Evolutionary conservation across 306 rosid genomes (phyloP), one percentile per base, ranked within the genome.

Genomic region (Sphenostylis stenocarpa): DNA sequence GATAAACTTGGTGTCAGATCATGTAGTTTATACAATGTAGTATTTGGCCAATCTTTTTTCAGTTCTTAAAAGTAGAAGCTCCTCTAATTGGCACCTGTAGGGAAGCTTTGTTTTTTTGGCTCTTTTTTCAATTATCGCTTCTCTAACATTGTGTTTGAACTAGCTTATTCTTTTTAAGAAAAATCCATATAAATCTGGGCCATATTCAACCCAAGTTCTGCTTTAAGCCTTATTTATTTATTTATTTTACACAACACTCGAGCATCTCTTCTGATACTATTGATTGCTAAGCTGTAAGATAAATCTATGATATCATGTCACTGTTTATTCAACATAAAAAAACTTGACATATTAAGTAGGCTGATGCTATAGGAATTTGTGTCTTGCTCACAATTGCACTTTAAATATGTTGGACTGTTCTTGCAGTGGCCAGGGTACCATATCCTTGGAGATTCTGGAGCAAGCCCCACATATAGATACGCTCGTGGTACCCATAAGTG

Each of bases 401-500:
- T 45, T 80, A n/a, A 70, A 78, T 70, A 63, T 67, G 62, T 75
- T 67, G 45, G 60, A 16, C 36, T 64, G 70, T 73, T 86, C 84
- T 85, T 89, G 93, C 87, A 91, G 98, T 60, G 98, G 97, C 64
- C 98, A 94, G 81, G 98, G 97, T 73, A 94, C 98, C 77, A 78
- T 91, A 65, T 84, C 94, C 21, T 82, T 94, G 78, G 96, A 94
- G 88, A 78, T 94, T 81, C 82, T 94, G 78, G 97, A 91, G 79
- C 96, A 91, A 83, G 92, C 71, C 48, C 92, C 97, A 33, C 88
- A 89, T 69, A 41, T 94, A 41, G 97, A 94, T 83, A 77, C 90
- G 6, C 77, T 91, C 31, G 82, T 91, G 33, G 97, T 86, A 26
- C 97, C 97, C 62, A 90, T 94, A 72, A 94, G 97, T 76, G 97